Conservation (phyloP, 495 filamentous ascomycete genomes). For the Evansstolkia leycettana region DNA sequence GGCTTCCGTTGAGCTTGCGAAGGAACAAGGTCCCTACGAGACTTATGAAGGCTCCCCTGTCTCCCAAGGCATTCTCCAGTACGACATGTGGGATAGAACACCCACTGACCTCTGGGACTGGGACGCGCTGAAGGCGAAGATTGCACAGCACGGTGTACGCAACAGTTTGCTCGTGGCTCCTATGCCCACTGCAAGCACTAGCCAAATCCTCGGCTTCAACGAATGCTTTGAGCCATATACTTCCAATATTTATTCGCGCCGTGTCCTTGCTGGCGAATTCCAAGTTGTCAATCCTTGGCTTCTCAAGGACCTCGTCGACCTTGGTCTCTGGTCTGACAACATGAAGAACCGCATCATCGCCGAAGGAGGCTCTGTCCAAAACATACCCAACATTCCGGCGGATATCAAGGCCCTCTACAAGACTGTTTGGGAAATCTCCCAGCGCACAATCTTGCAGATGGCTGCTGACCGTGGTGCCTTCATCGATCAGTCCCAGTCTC, state of each 20-base stretch:
- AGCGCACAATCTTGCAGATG: slow-evolving; percentile 92
- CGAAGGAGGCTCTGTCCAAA: slow-evolving; percentile 90
- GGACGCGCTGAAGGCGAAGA: slow-evolving; percentile 75
- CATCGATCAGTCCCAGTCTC: slow-evolving; percentile 96
- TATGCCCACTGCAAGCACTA: slow-evolving; percentile 95
- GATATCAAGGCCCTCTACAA: slow-evolving; percentile 98
- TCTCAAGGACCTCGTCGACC: slow-evolving; percentile 93
- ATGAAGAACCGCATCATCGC: slow-evolving; percentile 99
- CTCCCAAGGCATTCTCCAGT: slow-evolving; percentile 91
- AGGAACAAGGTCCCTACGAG: slow-evolving; percentile 69
- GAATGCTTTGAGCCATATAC: slow-evolving; percentile 99
- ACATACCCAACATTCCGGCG: slow-evolving; percentile 86
- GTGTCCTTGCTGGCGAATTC: slow-evolving; percentile 96
- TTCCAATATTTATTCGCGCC: slow-evolving; percentile 97
- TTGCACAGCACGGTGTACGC: slow-evolving; percentile 81
- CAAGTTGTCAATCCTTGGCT: slow-evolving; percentile 99
- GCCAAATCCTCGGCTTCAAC: slow-evolving; percentile 95
- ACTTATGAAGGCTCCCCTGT: slow-evolving; percentile 90
- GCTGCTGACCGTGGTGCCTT: slow-evolving; percentile 95
- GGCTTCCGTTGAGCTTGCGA: slow-evolving; percentile 74
- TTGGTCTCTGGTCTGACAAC: slow-evolving; percentile 97
- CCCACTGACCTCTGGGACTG: slow-evolving; percentile 96
- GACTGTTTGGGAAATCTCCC: slow-evolving; percentile 99
- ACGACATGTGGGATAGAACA: slow-evolving; percentile 95
- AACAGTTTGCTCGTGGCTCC: slow-evolving; percentile 92